Evolutionary conservation across 495 filamentous ascomycete species (phyloP), one percentile per base, ranked within the genome.

Genomic region (Daldinia decipiens): DNA sequence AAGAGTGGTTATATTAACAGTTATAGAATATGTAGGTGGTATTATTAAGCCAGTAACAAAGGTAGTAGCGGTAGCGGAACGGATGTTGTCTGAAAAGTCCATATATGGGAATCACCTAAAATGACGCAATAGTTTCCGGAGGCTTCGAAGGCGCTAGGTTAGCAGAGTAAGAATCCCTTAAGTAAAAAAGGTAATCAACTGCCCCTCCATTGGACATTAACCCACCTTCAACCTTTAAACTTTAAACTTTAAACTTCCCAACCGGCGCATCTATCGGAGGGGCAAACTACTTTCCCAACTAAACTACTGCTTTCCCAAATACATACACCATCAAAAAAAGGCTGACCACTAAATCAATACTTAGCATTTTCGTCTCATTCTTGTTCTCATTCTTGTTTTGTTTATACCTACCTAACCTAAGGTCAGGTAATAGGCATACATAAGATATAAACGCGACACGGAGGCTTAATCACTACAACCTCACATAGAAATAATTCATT

Each of bases 161-260:
- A 62, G 52, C 17, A 1, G 5, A 21, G n/a, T 59, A 59, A 39
- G 56, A 19, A 24, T 17, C 26, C 12, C 38, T 15, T 59, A 59
- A 3, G 26, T 32, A 3, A 24, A 24, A 53, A 62, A 62, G 27
- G 72, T 77, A 77, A 77, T 77, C 72, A 76, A 73, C 29, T 74
- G 73, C 73, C 75, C 75, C 75, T 75, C 75, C 73, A 77, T 75
- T 69, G 67, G 73, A 62, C 57, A 36, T 29, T 50, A 55, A 55
- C 34, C 64, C 55, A 59, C 39, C 54, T 57, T 55, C 50, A 47
- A 45, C 36, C 40, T 59, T 24, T 58, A 27, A 47, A 50, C 54
- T 34, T 36, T n/a, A n/a, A n/a, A n/a, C 40, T 59, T 24, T 58
- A 27, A 47, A 50, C 54, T 34, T 36, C 59, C 19, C 15, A 50